A percentile compares a stretch with the other conserved stretches of the same genome.
These are phyloP conservation scores for Claviceps sp. DNA, from an alignment of 2,329 filamentous ascomycete genomes.

Conservation along the genomic window DNA sequence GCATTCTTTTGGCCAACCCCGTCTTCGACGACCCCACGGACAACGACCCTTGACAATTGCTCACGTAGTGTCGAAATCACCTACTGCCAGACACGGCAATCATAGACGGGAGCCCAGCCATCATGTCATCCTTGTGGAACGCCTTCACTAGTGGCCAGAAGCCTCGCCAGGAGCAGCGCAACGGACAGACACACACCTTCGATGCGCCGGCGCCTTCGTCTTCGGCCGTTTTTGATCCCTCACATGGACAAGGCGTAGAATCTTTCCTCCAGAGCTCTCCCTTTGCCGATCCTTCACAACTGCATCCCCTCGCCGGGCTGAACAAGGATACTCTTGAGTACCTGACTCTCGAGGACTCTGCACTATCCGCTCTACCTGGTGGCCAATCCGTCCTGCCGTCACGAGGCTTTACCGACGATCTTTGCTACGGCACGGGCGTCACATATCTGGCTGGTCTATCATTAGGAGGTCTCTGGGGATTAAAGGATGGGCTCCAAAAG, in stretches of 20 bases:
- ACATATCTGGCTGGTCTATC: slow-evolving; percentile 83
- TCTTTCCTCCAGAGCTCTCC: slow-evolving; percentile 68
- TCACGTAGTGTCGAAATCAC: not conserved
- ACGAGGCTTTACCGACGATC: slow-evolving; percentile 92
- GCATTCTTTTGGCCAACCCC: slow-evolving; percentile 5
- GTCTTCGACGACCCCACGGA: slow-evolving; percentile 5
- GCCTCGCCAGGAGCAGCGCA: slow-evolving; percentile 27
- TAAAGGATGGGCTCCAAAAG: slow-evolving; percentile 77
- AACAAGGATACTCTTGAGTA: slow-evolving; percentile 93
- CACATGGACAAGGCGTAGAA: slow-evolving; percentile 65
- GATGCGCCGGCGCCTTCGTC: slow-evolving; percentile 36
- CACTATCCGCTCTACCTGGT: slow-evolving; percentile 74
- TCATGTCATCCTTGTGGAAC: slow-evolving; percentile 48
- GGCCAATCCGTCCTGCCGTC: slow-evolving; percentile 81
- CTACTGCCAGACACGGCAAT: not conserved
- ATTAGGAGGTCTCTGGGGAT: slow-evolving; percentile 79
- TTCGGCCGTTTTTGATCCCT: slow-evolving; percentile 52
- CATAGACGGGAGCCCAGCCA: slow-evolving; percentile 7
- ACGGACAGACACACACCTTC: slow-evolving; percentile 16
- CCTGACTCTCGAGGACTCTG: slow-evolving; percentile 82
- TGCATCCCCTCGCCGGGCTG: slow-evolving; percentile 88
- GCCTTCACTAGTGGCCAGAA: slow-evolving; percentile 48
- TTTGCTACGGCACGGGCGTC: slow-evolving; percentile 93
- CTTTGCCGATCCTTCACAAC: slow-evolving; percentile 72
- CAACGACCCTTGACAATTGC: slow-evolving; percentile 5